Conservation (phyloP, 371 early-diverging fungal species). For the Synchytrium microbalum region DNA sequence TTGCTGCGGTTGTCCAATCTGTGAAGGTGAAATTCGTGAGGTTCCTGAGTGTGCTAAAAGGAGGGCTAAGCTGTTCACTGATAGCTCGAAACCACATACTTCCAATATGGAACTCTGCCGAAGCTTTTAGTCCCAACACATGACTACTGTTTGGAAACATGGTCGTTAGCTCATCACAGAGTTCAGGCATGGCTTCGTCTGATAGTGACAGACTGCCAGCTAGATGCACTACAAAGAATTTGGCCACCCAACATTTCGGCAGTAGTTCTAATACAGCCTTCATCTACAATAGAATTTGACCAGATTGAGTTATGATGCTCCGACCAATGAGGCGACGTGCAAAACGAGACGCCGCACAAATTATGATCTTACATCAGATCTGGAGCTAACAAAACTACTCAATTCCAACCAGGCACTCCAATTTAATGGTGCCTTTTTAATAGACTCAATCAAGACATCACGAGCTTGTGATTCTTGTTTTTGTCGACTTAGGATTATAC, state of each 20-base stretch:
- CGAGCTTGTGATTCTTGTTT: constrained; percentile 44
- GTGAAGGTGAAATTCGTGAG: too few species aligned
- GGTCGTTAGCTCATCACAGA: not conserved
- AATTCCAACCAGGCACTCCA: constrained; percentile 91
- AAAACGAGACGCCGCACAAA: too few species aligned
- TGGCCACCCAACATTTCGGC: not conserved
- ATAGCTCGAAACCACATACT: not conserved
- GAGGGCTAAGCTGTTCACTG: not conserved
- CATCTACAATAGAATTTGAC: constrained; percentile 38
- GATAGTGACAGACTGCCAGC: constrained; percentile 4
- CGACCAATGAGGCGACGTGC: too few species aligned
- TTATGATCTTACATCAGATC: not conserved
- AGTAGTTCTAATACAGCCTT: constrained; percentile 8
- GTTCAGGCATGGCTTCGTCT: not conserved
- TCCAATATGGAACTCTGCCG: not conserved
- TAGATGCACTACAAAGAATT: constrained; percentile 12
- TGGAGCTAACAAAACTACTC: constrained; percentile 11
- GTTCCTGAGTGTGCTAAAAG: too few species aligned
- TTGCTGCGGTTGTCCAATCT: not conserved
- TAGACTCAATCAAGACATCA: constrained; percentile 53
- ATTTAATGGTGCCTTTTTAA: constrained; percentile 65
- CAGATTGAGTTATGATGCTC: constrained; percentile 44
- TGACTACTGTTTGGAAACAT: not conserved
- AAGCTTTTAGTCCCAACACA: not conserved
- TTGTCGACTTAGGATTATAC: constrained; percentile 42